Evolutionary conservation across 305 asterid genomes (phyloP), one percentile per base, ranked within the genome.

Genomic region (Striga hermonthica): DNA sequence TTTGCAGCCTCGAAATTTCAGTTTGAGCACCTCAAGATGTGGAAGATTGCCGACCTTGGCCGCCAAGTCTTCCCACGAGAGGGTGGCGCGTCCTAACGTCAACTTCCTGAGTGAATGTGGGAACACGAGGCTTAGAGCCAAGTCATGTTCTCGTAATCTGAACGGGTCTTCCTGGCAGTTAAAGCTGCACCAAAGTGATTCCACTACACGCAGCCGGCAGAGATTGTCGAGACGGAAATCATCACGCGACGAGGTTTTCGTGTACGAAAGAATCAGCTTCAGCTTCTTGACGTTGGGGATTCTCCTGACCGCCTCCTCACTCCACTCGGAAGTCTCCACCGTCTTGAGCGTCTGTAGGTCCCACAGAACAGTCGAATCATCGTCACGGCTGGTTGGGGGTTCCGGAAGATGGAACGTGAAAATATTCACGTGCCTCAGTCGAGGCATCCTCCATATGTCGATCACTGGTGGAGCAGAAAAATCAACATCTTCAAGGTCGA

Each of bases 81-180:
- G 37, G 3, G 4, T 8, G 9, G 60, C 56, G 4, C 7, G n/a
- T 0, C 0, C 0, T 9, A 57, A 59, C 38, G 11, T 64, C 53
- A 71, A 40, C 75, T 71, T 65, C 54, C 14, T 71, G 53, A 71
- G 72, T 0, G 72, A 65, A 6, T 4, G 3, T 7, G 72, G 72
- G 8, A 65, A 63, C 12, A 53, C 35, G 13, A 65, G 16, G 40
- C 45, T 44, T 12, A 22, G 22, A 5, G 15, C 7, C 10, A 49
- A 14, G 6, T 3, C 56, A n/a, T n/a, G 13, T n/a, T 28, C 1
- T 47, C 5, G 7, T 7, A 4, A 2, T 7, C 4, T 11, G n/a
- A 1, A 7, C 53, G 53, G 56, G 4, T 49, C n/a, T 3, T 7
- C 4, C 50, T 4, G 0, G n/a, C 3, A 7, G 1, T 9, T 5